phyloP scores from a whole-genome alignment of 345 rosid species.

The Physaria fendleri region DNA sequence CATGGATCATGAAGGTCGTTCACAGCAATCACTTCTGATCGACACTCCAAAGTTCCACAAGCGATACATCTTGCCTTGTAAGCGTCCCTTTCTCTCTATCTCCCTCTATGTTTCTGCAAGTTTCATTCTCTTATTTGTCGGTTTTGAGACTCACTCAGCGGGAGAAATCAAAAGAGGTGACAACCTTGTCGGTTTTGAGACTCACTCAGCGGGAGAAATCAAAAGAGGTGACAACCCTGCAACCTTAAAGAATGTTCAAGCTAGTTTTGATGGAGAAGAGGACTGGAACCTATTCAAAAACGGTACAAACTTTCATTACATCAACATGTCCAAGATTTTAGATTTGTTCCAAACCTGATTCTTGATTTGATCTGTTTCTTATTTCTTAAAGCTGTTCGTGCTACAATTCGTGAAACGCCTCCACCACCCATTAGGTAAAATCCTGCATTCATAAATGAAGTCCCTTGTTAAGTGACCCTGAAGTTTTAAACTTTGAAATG shows the following conservation, averaged over 20 bases:
- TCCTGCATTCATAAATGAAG: background rate
- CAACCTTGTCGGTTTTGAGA: no score
- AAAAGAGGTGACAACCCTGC: slow-evolving; percentile 47
- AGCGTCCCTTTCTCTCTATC: background rate
- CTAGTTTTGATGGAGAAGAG: slow-evolving; percentile 66
- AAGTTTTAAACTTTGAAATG: background rate
- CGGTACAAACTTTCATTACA: slow-evolving; percentile 34
- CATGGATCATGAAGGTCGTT: slow-evolving; percentile 75
- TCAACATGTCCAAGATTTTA: background rate
- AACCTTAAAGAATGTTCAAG: slow-evolving; percentile 49
- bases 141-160: slow-evolving; percentile 34
- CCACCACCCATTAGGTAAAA: slow-evolving; percentile 48
- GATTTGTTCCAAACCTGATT: slow-evolving; percentile 4
- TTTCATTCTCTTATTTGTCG: background rate
- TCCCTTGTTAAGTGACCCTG: background rate
- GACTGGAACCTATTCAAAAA: slow-evolving; percentile 66
- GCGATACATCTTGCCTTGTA: slow-evolving; percentile 83
- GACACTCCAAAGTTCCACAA: slow-evolving; percentile 84
- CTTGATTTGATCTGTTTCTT: slow-evolving; percentile 23
- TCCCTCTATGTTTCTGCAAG: background rate
- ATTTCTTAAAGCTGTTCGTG: slow-evolving; percentile 53
- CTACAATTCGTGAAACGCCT: slow-evolving; percentile 61
- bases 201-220: slow-evolving; percentile 93
- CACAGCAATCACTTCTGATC: slow-evolving; percentile 74
- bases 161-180: slow-evolving; percentile 73